phyloP scores from a whole-genome alignment of 2,329 filamentous ascomycete species.

The Pseudogymnoascus sp. region DNA sequence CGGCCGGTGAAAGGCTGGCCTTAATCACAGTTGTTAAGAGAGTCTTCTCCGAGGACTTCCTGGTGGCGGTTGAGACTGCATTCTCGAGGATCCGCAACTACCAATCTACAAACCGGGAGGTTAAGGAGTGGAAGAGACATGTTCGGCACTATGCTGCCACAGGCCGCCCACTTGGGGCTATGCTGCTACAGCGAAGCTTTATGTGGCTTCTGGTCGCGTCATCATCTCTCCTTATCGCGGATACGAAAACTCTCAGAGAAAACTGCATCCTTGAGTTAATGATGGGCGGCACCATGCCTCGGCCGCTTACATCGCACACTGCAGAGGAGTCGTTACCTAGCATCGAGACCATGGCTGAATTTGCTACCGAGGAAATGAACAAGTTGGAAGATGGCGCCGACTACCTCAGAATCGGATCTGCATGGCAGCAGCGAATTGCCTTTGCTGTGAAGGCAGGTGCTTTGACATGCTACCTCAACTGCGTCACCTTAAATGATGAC shows the following conservation, averaged over 20 bases:
- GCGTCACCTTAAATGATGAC: conserved; percentile 72
- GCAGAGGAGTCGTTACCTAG: conserved; percentile 46
- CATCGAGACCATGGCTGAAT: conserved; percentile 57
- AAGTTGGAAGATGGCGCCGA: conserved; percentile 83
- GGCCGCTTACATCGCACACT: conserved; percentile 34
- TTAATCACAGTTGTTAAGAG: conserved; percentile 64
- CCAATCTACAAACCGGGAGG: conserved; percentile 52
- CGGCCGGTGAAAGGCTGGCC: conserved; percentile 60
- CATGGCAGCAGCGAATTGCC: conserved; percentile 78
- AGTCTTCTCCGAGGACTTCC: conserved; percentile 74
- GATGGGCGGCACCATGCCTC: conserved; percentile 43
- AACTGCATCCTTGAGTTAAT: conserved; percentile 67
- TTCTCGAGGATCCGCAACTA: conserved; percentile 85
- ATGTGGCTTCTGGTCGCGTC: conserved; percentile 75
- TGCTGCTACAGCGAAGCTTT: conserved; percentile 83
- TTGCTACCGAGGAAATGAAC: conserved; percentile 76
- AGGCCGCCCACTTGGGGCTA: conserved; percentile 77
- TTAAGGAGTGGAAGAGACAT: conserved; percentile 83
- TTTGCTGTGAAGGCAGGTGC: conserved; percentile 79
- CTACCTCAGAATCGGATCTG: conserved; percentile 77
- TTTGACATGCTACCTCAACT: conserved; percentile 78
- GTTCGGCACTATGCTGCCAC: conserved; percentile 72
- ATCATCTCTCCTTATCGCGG: conserved; percentile 64
- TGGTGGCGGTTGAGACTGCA: conserved; percentile 79
- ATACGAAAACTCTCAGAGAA: conserved; percentile 49